Conservation (phyloP, 305 asterid species). For the Solanum hybrid region DNA sequence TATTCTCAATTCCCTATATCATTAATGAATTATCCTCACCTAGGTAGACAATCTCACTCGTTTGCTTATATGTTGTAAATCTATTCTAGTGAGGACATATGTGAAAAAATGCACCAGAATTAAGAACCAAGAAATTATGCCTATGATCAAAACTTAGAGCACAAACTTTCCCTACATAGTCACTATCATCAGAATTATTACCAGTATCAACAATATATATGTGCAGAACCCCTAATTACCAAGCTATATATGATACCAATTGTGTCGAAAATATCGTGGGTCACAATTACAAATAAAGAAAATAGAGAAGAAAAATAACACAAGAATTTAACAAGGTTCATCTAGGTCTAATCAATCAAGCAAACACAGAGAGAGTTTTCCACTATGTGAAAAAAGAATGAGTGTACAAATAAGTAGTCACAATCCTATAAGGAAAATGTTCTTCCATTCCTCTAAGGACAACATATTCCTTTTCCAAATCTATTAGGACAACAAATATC, state of each 20-base stretch:
- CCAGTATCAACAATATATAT: background rate
- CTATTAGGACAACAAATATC: background rate
- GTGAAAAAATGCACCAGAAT: background rate
- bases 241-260: background rate
- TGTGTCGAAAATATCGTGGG: background rate
- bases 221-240: background rate
- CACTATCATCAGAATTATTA: background rate
- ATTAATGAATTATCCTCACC: background rate
- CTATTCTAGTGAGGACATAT: background rate
- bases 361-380: background rate
- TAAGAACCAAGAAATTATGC: background rate
- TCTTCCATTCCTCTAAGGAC: background rate
- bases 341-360: background rate
- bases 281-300: too few relatives aligned
- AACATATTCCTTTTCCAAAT: background rate
- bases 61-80: background rate
- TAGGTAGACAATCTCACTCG: background rate
- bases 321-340: background rate
- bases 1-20: too few relatives aligned
- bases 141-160: background rate
- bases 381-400: background rate
- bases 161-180: background rate
- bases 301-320: too few relatives aligned
- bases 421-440: background rate
- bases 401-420: background rate